Conservation (phyloP, 768 basidiomycete species). For the Panaeolus cyanescens region DNA sequence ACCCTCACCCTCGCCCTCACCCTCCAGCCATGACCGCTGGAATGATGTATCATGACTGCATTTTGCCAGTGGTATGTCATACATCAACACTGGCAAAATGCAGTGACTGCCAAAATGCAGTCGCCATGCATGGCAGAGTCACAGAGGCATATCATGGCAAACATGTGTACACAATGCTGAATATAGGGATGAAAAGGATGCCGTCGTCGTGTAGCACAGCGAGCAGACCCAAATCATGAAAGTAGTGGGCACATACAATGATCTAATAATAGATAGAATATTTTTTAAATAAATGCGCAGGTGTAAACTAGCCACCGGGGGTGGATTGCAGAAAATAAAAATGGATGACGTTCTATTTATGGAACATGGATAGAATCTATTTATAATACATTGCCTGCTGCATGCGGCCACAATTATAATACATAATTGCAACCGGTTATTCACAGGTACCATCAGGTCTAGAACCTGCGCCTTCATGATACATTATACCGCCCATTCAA, state of each 20-base stretch:
- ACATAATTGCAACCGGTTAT: neutral
- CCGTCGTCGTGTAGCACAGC: neutral
- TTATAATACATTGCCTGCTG: neutral
- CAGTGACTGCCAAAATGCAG: neutral
- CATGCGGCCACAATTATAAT: neutral
- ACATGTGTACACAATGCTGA: neutral
- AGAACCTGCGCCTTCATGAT: too few species aligned
- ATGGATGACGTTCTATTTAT: neutral
- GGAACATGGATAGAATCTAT: too few species aligned
- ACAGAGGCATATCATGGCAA: neutral
- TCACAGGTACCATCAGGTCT: neutral
- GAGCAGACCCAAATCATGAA: neutral
- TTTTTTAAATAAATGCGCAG: neutral
- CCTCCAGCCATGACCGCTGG: neutral
- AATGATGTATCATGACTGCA: neutral
- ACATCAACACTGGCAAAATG: neutral
- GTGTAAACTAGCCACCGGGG: neutral
- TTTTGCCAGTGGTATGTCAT: neutral
- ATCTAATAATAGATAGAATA: neutral
- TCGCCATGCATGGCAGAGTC: neutral
- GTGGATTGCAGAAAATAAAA: neutral
- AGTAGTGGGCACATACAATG: neutral
- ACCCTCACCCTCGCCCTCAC: too few species aligned
- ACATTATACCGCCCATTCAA: too few species aligned
- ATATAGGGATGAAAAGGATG: neutral